phyloP scores from a whole-genome alignment of 108 stramenopile genomes.

The Fistulifera pelliculosa region DNA sequence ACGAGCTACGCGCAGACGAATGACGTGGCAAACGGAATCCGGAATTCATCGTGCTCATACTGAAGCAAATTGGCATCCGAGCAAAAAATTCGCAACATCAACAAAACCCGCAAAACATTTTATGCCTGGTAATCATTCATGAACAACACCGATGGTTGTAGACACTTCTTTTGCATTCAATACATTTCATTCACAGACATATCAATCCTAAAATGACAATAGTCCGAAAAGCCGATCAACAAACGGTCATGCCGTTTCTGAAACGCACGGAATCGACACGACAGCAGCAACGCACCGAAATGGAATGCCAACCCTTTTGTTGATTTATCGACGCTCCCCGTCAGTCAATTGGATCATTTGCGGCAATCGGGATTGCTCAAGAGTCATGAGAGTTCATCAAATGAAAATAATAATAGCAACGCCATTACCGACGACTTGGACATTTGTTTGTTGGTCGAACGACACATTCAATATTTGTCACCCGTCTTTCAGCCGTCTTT shows the following conservation, averaged over 20 bases:
- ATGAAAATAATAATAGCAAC: constrained; percentile 1
- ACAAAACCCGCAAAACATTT: too few relatives aligned
- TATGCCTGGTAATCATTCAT: too few relatives aligned
- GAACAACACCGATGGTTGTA: too few relatives aligned
- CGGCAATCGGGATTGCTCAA: constrained; percentile 49
- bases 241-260: not conserved
- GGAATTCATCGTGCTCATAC: too few relatives aligned
- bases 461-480: constrained; percentile 26
- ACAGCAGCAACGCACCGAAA: constrained; percentile 57
- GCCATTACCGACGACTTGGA: not conserved
- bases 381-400: not conserved
- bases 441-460: constrained; percentile 32
- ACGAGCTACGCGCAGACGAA: too few relatives aligned
- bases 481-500: constrained; percentile 2
- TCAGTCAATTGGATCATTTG: constrained; percentile 43
- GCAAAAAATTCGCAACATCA: too few relatives aligned
- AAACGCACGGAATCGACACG: constrained; percentile 25
- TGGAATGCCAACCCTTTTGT: constrained; percentile 70
- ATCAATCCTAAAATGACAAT: too few relatives aligned
- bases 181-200: too few relatives aligned
- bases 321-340: constrained; percentile 35
- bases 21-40: too few relatives aligned
- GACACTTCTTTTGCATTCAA: too few relatives aligned
- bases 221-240: too few relatives aligned
- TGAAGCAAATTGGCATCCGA: too few relatives aligned